Evolutionary conservation across 768 basidiomycete genomes (phyloP).

Genomic region (Termitomyces sp.): DNA sequence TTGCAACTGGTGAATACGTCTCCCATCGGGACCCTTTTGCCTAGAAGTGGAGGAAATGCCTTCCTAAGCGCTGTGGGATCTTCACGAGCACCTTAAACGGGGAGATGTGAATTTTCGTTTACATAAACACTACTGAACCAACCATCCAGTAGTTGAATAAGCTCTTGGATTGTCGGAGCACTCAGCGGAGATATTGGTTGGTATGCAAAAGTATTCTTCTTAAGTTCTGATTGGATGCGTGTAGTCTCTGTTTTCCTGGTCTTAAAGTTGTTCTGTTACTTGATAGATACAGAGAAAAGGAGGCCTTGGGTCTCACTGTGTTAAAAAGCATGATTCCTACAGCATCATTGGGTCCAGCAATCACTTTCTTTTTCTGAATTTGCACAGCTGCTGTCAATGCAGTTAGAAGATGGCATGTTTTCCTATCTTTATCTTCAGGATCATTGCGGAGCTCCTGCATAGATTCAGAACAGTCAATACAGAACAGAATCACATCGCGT

Average conservation of each 20-base stretch:
- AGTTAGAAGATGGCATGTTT: conserved; percentile 72
- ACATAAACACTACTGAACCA: conserved; percentile 11
- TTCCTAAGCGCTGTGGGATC: conserved; percentile 52
- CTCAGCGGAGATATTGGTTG: conserved; percentile 75
- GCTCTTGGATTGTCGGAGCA: conserved; percentile 75
- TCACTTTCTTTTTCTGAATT: conserved; percentile 86
- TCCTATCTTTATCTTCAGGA: conserved; percentile 55
- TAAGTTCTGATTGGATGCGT: conserved; percentile 48
- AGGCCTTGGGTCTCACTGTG: conserved; percentile 52
- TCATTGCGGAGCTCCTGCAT: conserved; percentile 77
- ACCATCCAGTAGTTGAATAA: conserved; percentile 80
- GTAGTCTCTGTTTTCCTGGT: conserved; percentile 30
- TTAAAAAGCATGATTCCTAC: conserved; percentile 93
- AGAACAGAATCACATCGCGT: conserved; percentile 89
- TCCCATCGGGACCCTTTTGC: conserved; percentile 69
- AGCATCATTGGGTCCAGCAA: conserved; percentile 82
- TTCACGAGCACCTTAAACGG: conserved; percentile 54
- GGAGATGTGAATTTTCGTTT: background rate
- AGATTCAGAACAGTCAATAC: conserved; percentile 88
- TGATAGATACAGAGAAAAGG: background rate
- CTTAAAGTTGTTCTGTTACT: conserved; percentile 21
- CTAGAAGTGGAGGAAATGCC: conserved; percentile 59
- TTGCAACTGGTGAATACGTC: conserved; percentile 91
- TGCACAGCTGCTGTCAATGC: conserved; percentile 83
- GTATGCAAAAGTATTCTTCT: conserved; percentile 65